phyloP scores from a whole-genome alignment of 495 filamentous ascomycete genomes.

The Apiosordaria backusii region DNA sequence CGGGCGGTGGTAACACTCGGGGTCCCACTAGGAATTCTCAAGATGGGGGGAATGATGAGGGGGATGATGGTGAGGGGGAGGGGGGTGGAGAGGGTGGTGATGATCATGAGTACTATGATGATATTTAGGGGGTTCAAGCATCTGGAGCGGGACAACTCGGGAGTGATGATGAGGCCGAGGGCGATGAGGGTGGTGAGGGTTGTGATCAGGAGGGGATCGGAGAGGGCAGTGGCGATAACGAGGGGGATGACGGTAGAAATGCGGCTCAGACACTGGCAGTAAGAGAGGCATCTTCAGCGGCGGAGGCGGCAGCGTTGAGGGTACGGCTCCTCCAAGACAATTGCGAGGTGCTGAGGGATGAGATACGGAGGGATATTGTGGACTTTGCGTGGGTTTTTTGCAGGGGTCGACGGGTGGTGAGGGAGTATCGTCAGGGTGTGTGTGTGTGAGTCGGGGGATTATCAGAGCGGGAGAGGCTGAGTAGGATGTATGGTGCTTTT shows the following conservation, averaged over 20 bases:
- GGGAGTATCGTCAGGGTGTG: not conserved
- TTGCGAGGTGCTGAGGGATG: conserved; percentile 9
- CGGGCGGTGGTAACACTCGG: not conserved
- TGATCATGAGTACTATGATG: too few relatives aligned
- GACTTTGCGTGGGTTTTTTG: not conserved
- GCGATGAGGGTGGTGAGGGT: too few relatives aligned
- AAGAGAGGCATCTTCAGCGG: too few relatives aligned
- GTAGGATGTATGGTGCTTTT: too few relatives aligned
- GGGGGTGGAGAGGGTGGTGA: not conserved
- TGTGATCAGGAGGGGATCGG: not conserved
- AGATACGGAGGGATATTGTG: not conserved
- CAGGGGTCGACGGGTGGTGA: not conserved
- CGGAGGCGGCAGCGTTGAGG: conserved; percentile 23
- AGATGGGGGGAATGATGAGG: not conserved
- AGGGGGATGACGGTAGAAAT: conserved; percentile 2
- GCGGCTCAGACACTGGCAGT: too few relatives aligned
- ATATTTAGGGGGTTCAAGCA: too few relatives aligned
- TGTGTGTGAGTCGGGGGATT: too few relatives aligned
- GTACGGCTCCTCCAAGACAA: conserved; percentile 29
- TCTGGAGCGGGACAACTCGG: too few relatives aligned
- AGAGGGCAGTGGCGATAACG: not conserved
- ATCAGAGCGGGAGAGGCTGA: too few relatives aligned
- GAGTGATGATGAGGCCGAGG: too few relatives aligned
- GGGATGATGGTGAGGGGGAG: conserved; percentile 6
- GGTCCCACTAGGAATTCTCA: not conserved